Percentiles rank a stretch among this genome's conserved stretches.
These are phyloP conservation scores for Guillardia theta DNA, from an alignment of 78 protist species.

Conservation along the genomic window DNA sequence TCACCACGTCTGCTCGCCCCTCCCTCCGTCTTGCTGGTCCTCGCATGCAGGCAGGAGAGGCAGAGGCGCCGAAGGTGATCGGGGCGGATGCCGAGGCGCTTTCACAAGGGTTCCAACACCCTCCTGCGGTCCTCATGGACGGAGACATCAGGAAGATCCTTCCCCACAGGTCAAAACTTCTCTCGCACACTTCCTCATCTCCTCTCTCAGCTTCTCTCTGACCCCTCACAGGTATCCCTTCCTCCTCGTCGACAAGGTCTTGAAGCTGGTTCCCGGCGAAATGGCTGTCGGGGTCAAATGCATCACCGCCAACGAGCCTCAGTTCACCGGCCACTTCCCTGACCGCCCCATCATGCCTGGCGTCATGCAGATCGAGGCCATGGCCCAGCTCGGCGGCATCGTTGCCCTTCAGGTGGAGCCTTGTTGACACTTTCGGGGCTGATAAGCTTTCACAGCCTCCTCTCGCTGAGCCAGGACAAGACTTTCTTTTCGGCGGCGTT, in stretches of 20 bases:
- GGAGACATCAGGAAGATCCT: not conserved
- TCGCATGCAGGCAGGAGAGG: too few species aligned
- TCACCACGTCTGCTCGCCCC: too few species aligned
- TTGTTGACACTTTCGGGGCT: too few species aligned
- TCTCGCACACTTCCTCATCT: not conserved
- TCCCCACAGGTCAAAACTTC: not conserved
- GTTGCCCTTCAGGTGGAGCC: not conserved
- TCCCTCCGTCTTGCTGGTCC: too few species aligned
- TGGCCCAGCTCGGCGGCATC: slow-evolving; percentile 16
- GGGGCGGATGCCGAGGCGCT: not conserved
- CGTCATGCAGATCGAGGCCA: slow-evolving; percentile 14
- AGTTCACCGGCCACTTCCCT: slow-evolving; percentile 39
- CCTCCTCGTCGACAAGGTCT: not conserved
- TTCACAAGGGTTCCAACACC: not conserved
- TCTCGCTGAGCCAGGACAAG: slow-evolving; percentile 24
- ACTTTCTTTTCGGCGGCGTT: slow-evolving; percentile 13
- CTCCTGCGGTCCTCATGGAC: not conserved
- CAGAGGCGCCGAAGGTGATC: too few species aligned
- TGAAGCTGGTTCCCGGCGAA: not conserved
- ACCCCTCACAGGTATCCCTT: not conserved
- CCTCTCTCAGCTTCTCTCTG: not conserved
- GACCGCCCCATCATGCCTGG: slow-evolving; percentile 38
- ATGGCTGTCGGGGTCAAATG: slow-evolving; percentile 16
- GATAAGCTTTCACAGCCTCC: too few species aligned
- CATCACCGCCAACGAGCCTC: slow-evolving; percentile 40